Evolutionary conservation across 192 early-diverging fungal genomes (phyloP), one percentile per base, ranked within the genome.

Genomic region (Coemansia sp.): DNA sequence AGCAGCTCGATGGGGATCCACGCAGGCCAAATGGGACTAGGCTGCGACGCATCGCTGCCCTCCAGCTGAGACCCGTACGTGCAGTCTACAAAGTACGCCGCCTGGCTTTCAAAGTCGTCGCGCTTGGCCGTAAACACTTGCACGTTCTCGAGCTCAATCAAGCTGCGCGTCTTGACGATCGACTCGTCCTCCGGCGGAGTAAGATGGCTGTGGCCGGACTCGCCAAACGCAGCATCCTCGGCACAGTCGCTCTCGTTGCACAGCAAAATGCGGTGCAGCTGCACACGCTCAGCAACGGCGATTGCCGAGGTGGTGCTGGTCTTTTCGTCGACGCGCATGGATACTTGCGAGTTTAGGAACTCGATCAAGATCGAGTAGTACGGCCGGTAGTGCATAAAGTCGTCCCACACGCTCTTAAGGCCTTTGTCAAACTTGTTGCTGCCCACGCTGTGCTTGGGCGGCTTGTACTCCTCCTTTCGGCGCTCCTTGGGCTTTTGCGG

Each of bases 1-100:
- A 85, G 70, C 39, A 85, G 60, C 72, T 85, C 84, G 20, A 85
- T 85, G n/a, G 84, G 84, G 17, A 85, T 73, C 84, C 84, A 85
- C 12, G 77, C 73, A 0, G 84, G 84, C 84, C 84, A 85, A 22
- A 82, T 62, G n/a, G 73, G 39, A n/a, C 64, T 64, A 3, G 67
- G 66, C 64, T 75, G 60, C 4, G 74, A 64, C 19, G 56, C 65
- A 29, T 68, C 68, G 14, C 47, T 49, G 24, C 64, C 69, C 3
- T 68, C 59, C 0, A 64, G 45, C 61, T 56, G 60, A 31, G 76
- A 71, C 1, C 84, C 84, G 31, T 85, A 82, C 3, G 73, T 76
- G 66, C 79, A 79, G 63, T 85, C 84, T 40, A 73, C 76, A 71
- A 82, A 82, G 22, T 74, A 78, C 14, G 66, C 71, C 9, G 79